A percentile compares a stretch with the other conserved stretches of the same genome.
phyloP scores from a whole-genome alignment of 1,284 basidiomycete species.

The Leccinum subrobustum region DNA sequence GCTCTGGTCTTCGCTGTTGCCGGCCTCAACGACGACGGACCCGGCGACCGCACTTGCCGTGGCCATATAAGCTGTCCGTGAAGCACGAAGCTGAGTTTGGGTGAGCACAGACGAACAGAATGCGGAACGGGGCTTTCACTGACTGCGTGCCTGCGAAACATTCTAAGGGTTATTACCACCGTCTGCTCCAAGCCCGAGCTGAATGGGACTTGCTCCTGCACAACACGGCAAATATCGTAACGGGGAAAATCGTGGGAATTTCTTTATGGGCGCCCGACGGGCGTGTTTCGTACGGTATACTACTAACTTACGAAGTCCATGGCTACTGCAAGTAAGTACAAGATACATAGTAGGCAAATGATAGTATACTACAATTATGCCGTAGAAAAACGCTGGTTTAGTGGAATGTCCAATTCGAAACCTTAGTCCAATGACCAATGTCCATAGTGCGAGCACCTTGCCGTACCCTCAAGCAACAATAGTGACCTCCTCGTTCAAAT shows the following conservation, averaged over 20 bases:
- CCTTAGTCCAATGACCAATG: background rate
- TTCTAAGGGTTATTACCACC: background rate
- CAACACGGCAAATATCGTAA: conserved; percentile 7
- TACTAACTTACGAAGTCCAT: too few relatives aligned
- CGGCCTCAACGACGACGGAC: conserved; percentile 14
- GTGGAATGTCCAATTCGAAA: background rate
- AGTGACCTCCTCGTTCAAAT: conserved; percentile 23
- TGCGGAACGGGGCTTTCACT: conserved; percentile 5
- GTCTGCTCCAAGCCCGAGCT: conserved; percentile 3
- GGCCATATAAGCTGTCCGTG: conserved; percentile 23
- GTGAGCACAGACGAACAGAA: conserved; percentile 1
- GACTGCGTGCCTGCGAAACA: conserved; percentile 29
- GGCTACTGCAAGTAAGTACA: too few relatives aligned
- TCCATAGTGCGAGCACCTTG: background rate
- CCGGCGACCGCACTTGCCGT: conserved; percentile 13
- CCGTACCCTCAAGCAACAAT: conserved; percentile 6
- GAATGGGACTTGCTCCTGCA: background rate
- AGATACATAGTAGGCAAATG: too few relatives aligned
- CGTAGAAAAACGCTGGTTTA: background rate
- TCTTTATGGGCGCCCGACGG: too few relatives aligned
- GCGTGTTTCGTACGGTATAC: too few relatives aligned
- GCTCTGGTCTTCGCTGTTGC: conserved; percentile 3
- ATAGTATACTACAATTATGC: background rate
- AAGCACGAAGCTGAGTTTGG: conserved; percentile 23
- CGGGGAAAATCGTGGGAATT: conserved; percentile 19